Conservation (phyloP, 768 basidiomycete genomes). For the Rhizopogon roseolus region DNA sequence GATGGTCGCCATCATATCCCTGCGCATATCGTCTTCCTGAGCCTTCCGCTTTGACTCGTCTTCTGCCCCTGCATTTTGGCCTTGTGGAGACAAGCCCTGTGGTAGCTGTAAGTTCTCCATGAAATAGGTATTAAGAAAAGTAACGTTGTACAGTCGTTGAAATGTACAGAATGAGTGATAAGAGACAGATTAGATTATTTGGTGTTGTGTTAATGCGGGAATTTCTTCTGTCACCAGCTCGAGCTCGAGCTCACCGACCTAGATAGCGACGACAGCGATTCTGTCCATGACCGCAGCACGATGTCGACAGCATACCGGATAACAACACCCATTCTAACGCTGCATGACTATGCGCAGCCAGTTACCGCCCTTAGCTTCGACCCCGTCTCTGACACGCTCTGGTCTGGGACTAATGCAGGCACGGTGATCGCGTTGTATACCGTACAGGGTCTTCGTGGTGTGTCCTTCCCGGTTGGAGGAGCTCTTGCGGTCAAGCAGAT, state of each 20-base stretch:
- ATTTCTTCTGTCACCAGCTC: background rate
- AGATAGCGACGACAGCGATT: background rate
- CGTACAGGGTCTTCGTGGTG: constrained; percentile 57
- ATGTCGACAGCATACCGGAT: constrained; percentile 18
- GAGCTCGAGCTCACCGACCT: background rate
- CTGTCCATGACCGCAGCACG: background rate
- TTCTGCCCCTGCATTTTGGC: constrained; percentile 39
- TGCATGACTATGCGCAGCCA: constrained; percentile 32
- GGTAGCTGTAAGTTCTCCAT: constrained; percentile 25
- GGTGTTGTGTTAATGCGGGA: background rate
- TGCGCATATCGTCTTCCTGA: constrained; percentile 71
- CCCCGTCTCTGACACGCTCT: constrained; percentile 84
- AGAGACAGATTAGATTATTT: background rate
- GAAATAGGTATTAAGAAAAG: background rate
- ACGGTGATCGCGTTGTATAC: constrained; percentile 65
- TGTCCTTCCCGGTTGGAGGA: constrained; percentile 70
- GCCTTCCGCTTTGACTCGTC: constrained; percentile 52
- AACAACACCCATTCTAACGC: constrained; percentile 9
- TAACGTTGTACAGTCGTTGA: background rate
- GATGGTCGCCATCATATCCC: constrained; percentile 74
- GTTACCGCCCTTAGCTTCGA: constrained; percentile 84
- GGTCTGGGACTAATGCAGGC: constrained; percentile 77
- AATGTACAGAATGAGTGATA: background rate
- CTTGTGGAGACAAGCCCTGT: constrained; percentile 22
- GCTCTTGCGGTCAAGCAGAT: constrained; percentile 70